A percentile compares a stretch with the other conserved stretches of the same genome.
Conservation (phyloP, 2,329 filamentous ascomycete species). For the Nigrospora sphaerica region DNA sequence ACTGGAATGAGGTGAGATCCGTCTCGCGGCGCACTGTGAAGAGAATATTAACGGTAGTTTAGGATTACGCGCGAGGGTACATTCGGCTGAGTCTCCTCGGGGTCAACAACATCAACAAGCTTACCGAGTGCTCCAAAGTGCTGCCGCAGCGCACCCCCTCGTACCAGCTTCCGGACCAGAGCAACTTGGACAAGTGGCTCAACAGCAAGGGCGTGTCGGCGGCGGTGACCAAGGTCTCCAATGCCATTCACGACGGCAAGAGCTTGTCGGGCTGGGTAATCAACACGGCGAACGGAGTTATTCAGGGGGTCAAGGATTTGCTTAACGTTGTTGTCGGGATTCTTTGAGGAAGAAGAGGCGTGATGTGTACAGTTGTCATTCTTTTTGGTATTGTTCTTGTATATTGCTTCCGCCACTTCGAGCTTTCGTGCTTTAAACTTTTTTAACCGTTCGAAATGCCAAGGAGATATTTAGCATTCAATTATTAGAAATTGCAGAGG, state of each 20-base stretch:
- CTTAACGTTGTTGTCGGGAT: too few relatives aligned
- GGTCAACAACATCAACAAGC: slow-evolving; percentile 47
- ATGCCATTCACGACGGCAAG: slow-evolving; percentile 11
- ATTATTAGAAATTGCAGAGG: too few relatives aligned
- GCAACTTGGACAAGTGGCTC: slow-evolving; percentile 12
- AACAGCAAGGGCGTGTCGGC: slow-evolving; percentile 8
- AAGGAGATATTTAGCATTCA: too few relatives aligned
- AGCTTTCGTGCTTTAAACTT: too few relatives aligned
- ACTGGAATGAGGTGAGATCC: slow-evolving; percentile 32
- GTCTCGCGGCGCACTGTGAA: slow-evolving; percentile 2
- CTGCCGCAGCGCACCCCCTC: slow-evolving; percentile 18
- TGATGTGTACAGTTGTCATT: too few relatives aligned
- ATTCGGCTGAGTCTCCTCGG: slow-evolving; percentile 47
- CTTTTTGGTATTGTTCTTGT: too few relatives aligned
- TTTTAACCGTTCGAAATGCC: too few relatives aligned
- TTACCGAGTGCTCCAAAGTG: slow-evolving; percentile 48
- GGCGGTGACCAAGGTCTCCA: slow-evolving; percentile 9
- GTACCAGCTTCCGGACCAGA: slow-evolving; percentile 15
- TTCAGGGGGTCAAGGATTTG: not conserved
- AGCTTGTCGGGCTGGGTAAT: not conserved
- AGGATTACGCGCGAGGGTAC: slow-evolving; percentile 40
- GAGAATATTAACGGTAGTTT: not conserved
- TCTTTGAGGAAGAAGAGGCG: too few relatives aligned
- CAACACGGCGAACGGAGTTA: not conserved
- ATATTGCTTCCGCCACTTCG: too few relatives aligned